Conservation (phyloP, 1,139 yeast genomes). For the Geotrichum cucujoidarum region DNA sequence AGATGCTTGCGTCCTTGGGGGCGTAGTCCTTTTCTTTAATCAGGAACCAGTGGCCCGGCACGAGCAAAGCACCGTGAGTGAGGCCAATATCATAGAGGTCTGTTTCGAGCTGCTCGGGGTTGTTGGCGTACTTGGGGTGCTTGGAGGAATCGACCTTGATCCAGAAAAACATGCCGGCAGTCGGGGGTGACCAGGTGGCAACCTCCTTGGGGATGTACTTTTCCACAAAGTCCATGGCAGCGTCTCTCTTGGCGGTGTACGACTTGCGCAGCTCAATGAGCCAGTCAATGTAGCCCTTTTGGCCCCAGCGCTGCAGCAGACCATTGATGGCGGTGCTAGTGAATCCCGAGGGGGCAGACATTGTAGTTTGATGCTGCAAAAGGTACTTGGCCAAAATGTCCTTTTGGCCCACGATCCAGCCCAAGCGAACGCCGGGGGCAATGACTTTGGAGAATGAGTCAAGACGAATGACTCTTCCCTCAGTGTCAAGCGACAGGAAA, state of each 20-base stretch:
- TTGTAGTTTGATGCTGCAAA: slow-evolving; percentile 74
- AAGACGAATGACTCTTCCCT: slow-evolving; percentile 85
- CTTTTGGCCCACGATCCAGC: slow-evolving; percentile 83
- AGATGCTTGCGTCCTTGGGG: slow-evolving; percentile 45
- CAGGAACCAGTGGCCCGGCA: slow-evolving; percentile 90
- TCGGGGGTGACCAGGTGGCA: slow-evolving; percentile 50
- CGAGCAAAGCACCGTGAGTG: slow-evolving; percentile 63
- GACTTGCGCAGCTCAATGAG: slow-evolving; percentile 76
- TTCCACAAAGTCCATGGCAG: slow-evolving; percentile 63
- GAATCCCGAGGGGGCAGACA: slow-evolving; percentile 80
- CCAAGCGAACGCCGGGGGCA: slow-evolving; percentile 88
- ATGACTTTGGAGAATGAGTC: slow-evolving; percentile 90
- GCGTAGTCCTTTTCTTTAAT: slow-evolving; percentile 45
- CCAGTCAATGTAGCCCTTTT: slow-evolving; percentile 78
- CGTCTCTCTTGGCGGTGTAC: slow-evolving; percentile 74
- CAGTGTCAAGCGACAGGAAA: slow-evolving; percentile 69
- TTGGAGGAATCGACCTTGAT: slow-evolving; percentile 67
- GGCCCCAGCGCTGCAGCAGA: slow-evolving; percentile 65
- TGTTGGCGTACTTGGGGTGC: slow-evolving; percentile 62
- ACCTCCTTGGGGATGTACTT: slow-evolving; percentile 56
- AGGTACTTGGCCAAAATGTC: slow-evolving; percentile 59
- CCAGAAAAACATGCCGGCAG: slow-evolving; percentile 94
- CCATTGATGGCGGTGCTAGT: slow-evolving; percentile 69
- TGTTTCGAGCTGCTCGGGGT: slow-evolving; percentile 57
- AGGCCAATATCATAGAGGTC: slow-evolving; percentile 62